These are phyloP conservation scores for Blastosporella zonata DNA, from an alignment of 1,284 basidiomycete genomes.

Conservation along the genomic window DNA sequence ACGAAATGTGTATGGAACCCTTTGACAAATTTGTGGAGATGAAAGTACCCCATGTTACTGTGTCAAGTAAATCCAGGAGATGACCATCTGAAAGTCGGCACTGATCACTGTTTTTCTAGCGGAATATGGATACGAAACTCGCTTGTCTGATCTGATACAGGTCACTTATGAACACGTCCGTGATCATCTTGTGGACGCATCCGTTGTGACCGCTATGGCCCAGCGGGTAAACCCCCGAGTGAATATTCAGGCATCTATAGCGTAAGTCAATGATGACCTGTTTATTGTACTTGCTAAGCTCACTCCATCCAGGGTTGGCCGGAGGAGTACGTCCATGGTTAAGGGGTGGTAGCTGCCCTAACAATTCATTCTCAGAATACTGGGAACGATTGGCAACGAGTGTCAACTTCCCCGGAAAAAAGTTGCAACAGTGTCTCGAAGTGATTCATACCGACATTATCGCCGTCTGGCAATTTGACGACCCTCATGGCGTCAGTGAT, in stretches of 20 bases:
- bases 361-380: constrained; percentile 18
- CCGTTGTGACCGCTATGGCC: constrained; percentile 23
- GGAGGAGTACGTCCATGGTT: constrained; percentile 12
- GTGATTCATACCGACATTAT: constrained; percentile 21
- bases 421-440: constrained; percentile 11
- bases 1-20: constrained; percentile 7
- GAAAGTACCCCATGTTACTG: constrained; percentile 11
- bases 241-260: constrained; percentile 26
- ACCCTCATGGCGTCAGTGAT: constrained; percentile 20
- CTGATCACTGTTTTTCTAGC: constrained; percentile 2
- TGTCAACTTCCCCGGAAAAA: constrained; percentile 16
- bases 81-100: no score
- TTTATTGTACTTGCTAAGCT: not conserved
- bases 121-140: constrained; percentile 12
- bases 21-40: constrained; percentile 12
- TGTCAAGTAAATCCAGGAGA: constrained; percentile 14
- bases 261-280: constrained; percentile 13
- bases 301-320: constrained; percentile 8
- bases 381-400: constrained; percentile 16
- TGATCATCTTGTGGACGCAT: constrained; percentile 16
- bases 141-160: constrained; percentile 16
- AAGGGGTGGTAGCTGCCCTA: not conserved
- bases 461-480: constrained; percentile 26
- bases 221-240: constrained; percentile 22
- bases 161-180: constrained; percentile 19